phyloP scores from a whole-genome alignment of 352 stramenopile species.

The Pythium coloratum region DNA sequence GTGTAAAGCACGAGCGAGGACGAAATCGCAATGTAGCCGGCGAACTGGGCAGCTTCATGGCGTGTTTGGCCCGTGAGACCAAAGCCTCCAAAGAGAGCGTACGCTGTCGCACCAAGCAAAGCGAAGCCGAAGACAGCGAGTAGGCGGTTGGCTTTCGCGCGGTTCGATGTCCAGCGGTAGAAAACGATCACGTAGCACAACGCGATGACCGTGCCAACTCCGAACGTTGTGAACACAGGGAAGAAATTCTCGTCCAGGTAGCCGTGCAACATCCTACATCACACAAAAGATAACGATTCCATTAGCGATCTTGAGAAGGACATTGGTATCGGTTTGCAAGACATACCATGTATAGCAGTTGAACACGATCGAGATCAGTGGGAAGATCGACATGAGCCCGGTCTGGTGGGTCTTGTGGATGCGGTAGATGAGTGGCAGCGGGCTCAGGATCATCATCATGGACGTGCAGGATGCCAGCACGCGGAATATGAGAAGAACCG shows the following conservation, averaged over 20 bases:
- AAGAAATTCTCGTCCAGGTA: conserved; percentile 28
- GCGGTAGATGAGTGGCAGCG: conserved; percentile 32
- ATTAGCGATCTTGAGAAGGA: too few relatives aligned
- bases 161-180: conserved; percentile 34
- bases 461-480: conserved; percentile 30
- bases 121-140: conserved; percentile 19
- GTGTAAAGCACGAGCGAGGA: conserved; percentile 52
- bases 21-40: conserved; percentile 39
- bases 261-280: conserved; percentile 34
- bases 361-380: conserved; percentile 37
- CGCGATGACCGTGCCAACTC: neutral
- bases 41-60: conserved; percentile 24
- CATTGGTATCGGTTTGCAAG: neutral
- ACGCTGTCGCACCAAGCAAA: conserved; percentile 29
- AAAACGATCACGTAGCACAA: neutral
- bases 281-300: neutral
- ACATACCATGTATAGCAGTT: neutral
- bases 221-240: neutral
- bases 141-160: conserved; percentile 32
- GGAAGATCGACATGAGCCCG: conserved; percentile 41
- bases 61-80: conserved; percentile 18
- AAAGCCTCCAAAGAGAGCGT: conserved; percentile 37
- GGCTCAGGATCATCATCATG: conserved; percentile 40
- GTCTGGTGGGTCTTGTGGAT: conserved; percentile 37
- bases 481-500: conserved; percentile 17